Evolutionary conservation across 2,329 filamentous ascomycete species (phyloP), one percentile per base, ranked within the genome.

Genomic region (Epichloe uncinata): DNA sequence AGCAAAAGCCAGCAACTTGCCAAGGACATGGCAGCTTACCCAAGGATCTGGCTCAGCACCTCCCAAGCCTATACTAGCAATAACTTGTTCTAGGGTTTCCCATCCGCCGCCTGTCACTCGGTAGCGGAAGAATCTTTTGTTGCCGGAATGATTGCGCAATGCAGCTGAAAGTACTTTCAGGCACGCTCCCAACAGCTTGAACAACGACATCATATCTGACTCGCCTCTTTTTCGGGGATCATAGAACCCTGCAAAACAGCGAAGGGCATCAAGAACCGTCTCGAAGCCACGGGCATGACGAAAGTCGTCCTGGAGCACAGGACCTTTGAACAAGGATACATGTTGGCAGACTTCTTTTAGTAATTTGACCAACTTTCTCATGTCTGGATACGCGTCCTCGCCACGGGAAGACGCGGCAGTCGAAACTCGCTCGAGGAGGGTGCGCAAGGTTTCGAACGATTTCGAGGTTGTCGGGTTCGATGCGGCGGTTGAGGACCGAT

Each of bases 51-150:
- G 74, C 55, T 86, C 81, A 50, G 75, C 75, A 55, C 77, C 77
- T 49, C 83, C 74, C 48, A 81, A 68, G 35, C 84, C 79, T 64
- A 82, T 81, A 63, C 79, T 81, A 54, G 77, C 78, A 68, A 90
- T 76, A 5, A 78, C 79, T 61, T 86, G 79, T 60, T 93, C 83
- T 49, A 96, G 65, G 7, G 81, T 78, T 55, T 81, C 75, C 83
- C 88, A 95, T 3, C 91, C 89, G 50, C 83, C 85, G 20, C 79
- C 82, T 52, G 86, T 78, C 33, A 94, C 80, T 56, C 81, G 76
- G 56, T 81, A 82, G 52, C 81, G 78, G 63, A 97, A 97, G 69
- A 91, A 96, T 57, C 86, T 80, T 80, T 84, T 79, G 67, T 97
- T 98, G 18, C 90, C 91, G 44, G 84, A 75, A 65, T 97, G 89